Base-by-base conservation (phyloP, 2,329 filamentous ascomycete genomes). In the Talaromyces sp. region DNA sequence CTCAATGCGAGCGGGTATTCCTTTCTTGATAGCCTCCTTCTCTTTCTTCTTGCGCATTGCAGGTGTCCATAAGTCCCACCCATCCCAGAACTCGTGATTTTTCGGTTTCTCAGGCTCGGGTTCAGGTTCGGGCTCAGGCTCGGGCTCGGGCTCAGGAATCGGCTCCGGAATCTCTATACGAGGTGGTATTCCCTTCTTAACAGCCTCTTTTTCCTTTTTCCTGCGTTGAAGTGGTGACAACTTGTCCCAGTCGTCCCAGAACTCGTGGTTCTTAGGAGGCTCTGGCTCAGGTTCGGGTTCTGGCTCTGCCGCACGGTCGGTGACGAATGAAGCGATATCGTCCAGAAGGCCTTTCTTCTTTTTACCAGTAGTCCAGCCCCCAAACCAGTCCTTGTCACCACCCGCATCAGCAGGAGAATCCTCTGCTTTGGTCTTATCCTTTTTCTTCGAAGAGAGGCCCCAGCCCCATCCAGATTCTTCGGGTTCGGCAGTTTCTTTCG, bases 321-420 rank as follows among this genome's bases (percentile, higher is more conserved):
- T 56, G 9, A 46, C 56, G 21, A 58, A 46, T 26, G 56, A 55
- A 56, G 41, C 24, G 17, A 50, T 48, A 26, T 46, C 27, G 12
- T 51, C 43, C 14, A 52, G 27, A 35, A 27, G 43, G 9, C 27
- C 77, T 65, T 80, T 77, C 61, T 75, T 72, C 63, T 75, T 73
- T 14, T 63, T 66, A n/a, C 62, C 27, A 29, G 65, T 65, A 32
- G 48, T 38, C 70, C 70, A 74, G 24, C 65, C 66, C 27, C 64
- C 65, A 59, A 69, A 68, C 74, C 74, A 75, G 57, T 73, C 72
- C 35, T 74, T 72, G 12, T 68, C 64, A 17, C 69, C 65, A 14
- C 66, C 67, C 55, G 64, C 56, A 29, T 66, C 69, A 35, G 69
- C 66, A 10, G 68, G 64, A 41, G 70, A 67, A 17, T 70, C 68